phyloP scores from a whole-genome alignment of 805 yeast genomes.

The Scheffersomyces coipomensis region DNA sequence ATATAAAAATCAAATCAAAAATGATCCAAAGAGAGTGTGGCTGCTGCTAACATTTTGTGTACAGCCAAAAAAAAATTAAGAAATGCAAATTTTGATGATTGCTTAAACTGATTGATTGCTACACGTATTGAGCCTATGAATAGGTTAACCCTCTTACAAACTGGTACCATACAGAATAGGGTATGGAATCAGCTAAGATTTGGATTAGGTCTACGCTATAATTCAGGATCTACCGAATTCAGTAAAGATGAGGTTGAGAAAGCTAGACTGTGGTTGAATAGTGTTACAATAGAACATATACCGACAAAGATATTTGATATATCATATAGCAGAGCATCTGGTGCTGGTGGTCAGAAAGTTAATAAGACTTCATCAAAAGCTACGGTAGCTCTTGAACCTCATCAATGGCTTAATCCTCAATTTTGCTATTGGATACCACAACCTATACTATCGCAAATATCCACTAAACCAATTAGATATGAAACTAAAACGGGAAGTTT shows the following conservation, averaged over 20 bases:
- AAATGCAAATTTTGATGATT: no score
- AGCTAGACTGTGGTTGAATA: conserved; percentile 45
- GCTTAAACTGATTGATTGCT: no score
- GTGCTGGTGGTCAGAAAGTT: conserved; percentile 89
- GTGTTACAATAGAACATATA: conserved; percentile 26
- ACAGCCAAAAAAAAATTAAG: no score
- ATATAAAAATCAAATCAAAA: no score
- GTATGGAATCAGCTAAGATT: no score
- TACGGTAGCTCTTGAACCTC: conserved; percentile 47
- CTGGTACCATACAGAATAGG: no score
- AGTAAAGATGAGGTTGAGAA: conserved; percentile 21
- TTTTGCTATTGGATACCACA: conserved; percentile 58
- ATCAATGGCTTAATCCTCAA: conserved; percentile 42
- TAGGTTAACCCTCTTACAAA: no score
- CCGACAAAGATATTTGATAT: conserved; percentile 47
- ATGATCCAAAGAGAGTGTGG: no score
- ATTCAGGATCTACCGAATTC: no score
- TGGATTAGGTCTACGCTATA: no score
- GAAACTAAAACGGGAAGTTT: conserved; percentile 55
- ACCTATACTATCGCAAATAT: conserved; percentile 43
- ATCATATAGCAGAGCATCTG: conserved; percentile 61
- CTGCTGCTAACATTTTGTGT: no score
- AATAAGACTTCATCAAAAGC: conserved; percentile 73
- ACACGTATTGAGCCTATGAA: no score
- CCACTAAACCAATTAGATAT: conserved; percentile 44